phyloP scores from a whole-genome alignment of 176 grass and related monocot species.

The Bothriochloa decipiens region DNA sequence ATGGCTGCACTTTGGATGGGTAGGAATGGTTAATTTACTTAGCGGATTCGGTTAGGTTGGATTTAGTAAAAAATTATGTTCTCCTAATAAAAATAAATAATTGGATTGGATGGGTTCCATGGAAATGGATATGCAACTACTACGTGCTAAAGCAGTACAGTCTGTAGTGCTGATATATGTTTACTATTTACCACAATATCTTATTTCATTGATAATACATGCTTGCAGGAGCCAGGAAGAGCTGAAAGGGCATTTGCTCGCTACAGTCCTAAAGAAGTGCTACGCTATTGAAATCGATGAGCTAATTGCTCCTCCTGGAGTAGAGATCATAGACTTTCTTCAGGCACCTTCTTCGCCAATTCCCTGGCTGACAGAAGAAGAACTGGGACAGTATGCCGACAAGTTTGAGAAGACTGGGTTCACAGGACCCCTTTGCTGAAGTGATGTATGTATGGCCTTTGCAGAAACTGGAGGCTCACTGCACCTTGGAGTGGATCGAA shows the following conservation, averaged over 20 bases:
- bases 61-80: too few species aligned
- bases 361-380: conserved; percentile 65
- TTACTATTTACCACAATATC: neutral
- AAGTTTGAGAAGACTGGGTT: conserved; percentile 77
- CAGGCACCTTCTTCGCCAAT: conserved; percentile 41
- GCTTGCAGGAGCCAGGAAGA: conserved; percentile 61
- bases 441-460: conserved; percentile 21
- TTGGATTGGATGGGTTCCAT: too few species aligned
- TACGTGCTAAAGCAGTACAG: too few species aligned
- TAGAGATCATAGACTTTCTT: conserved; percentile 71
- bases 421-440: conserved; percentile 57
- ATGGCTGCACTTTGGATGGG: too few species aligned
- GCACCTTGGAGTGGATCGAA: conserved; percentile 58
- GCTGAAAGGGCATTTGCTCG: conserved; percentile 62
- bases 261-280: conserved; percentile 65
- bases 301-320: conserved; percentile 54
- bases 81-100: too few species aligned
- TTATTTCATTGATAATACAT: conserved; percentile 7
- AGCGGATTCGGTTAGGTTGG: too few species aligned
- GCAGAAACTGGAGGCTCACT: conserved; percentile 59
- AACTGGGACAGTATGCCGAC: conserved; percentile 46
- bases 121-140: neutral
- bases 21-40: too few species aligned
- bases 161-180: neutral
- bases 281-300: conserved; percentile 49